phyloP scores from a whole-genome alignment of 768 basidiomycete genomes.

The Albatrellus ellisii region DNA sequence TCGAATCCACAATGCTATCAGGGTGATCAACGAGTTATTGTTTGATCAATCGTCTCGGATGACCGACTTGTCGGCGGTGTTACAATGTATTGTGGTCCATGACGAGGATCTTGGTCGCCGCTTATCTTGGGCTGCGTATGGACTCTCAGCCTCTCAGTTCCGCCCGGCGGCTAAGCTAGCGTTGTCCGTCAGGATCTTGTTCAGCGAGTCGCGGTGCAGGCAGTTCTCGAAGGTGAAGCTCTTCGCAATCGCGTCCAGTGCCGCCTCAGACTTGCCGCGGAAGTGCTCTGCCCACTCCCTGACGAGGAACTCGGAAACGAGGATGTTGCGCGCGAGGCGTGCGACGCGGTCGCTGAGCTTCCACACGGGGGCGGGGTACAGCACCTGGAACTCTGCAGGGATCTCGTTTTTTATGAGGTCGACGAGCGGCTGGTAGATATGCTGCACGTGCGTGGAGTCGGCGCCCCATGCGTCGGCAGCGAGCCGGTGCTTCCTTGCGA shows the following conservation, averaged over 20 bases:
- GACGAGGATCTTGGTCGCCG: too few species aligned
- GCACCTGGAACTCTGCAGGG: conserved; percentile 31
- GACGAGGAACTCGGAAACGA: conserved; percentile 59
- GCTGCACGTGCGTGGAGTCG: conserved; percentile 39
- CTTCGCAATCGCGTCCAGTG: conserved; percentile 62
- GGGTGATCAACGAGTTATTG: too few species aligned
- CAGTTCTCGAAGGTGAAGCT: conserved; percentile 67
- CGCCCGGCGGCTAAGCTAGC: conserved; percentile 13
- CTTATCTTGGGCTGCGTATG: too few species aligned
- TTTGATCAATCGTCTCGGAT: too few species aligned
- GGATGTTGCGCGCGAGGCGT: conserved; percentile 49
- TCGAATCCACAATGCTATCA: too few species aligned
- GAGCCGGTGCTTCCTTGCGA: conserved; percentile 66
- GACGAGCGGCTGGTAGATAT: conserved; percentile 52
- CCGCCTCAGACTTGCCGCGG: conserved; percentile 37
- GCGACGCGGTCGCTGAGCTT: conserved; percentile 40
- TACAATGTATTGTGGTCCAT: too few species aligned
- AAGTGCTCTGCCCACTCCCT: conserved; percentile 67
- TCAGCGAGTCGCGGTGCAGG: conserved; percentile 49
- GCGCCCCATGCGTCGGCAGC: conserved; percentile 73
- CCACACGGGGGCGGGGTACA: conserved; percentile 58
- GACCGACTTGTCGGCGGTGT: too few species aligned
- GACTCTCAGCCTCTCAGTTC: too few species aligned
- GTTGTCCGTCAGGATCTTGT: conserved; percentile 20
- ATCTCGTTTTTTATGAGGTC: conserved; percentile 48